These are phyloP conservation scores for Huntiella abstrusa DNA, from an alignment of 2,329 filamentous ascomycete species.

Conservation along the genomic window DNA sequence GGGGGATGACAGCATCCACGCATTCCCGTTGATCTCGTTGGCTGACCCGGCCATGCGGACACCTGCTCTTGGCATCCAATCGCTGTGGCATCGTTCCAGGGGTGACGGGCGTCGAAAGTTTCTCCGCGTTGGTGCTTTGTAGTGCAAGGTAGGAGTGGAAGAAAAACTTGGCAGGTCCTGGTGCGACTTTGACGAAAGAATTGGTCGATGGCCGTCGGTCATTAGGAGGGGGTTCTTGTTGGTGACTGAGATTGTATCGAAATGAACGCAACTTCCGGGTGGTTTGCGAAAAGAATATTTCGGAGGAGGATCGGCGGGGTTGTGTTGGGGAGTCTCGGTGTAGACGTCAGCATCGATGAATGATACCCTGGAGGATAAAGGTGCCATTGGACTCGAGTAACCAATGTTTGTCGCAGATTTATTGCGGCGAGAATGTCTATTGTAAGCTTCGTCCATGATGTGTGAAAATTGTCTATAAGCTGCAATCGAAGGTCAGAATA, in stretches of 20 bases:
- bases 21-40: constrained; percentile 48
- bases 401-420: constrained; percentile 37
- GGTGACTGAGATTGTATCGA: not conserved
- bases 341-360: constrained; percentile 24
- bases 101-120: constrained; percentile 10
- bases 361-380: constrained; percentile 42
- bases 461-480: not conserved
- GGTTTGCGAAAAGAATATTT: too few species aligned
- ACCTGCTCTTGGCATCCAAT: constrained; percentile 47
- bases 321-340: not conserved
- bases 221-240: constrained; percentile 22
- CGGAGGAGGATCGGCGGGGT: too few species aligned
- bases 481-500: too few species aligned
- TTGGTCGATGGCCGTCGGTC: constrained; percentile 12
- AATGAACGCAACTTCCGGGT: too few species aligned
- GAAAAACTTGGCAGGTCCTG: constrained; percentile 21
- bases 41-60: constrained; percentile 42
- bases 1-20: constrained; percentile 40
- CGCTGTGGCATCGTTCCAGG: constrained; percentile 30
- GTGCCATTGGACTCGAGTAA: constrained; percentile 43
- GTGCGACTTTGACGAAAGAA: constrained; percentile 35
- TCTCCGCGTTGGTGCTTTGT: constrained; percentile 2
- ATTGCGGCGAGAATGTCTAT: constrained; percentile 40
- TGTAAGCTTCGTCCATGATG: constrained; percentile 41
- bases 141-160: constrained; percentile 18